Evolutionary conservation across 2,329 filamentous ascomycete species (phyloP).

Genomic region (Magnaporthiopsis rhizophila): DNA sequence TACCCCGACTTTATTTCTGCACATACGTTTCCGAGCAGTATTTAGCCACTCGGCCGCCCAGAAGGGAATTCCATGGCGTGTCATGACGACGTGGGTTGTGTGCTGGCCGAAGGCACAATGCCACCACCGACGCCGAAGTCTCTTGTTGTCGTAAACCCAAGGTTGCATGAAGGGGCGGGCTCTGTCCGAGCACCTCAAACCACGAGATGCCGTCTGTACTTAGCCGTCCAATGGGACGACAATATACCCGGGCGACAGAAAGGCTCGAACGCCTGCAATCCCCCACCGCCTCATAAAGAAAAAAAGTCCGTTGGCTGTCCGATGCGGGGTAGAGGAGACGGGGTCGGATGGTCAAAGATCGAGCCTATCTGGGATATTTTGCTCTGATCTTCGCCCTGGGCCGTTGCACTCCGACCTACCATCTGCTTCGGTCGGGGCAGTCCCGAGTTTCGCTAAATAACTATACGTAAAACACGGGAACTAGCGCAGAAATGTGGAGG

Average conservation of each 20-base stretch:
- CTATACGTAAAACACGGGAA: background rate
- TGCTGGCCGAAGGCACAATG: background rate
- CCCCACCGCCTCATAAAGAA: background rate
- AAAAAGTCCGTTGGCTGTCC: background rate
- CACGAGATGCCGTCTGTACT: background rate
- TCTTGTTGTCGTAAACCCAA: background rate
- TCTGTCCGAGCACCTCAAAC: background rate
- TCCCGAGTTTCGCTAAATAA: background rate
- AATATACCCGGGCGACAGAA: background rate
- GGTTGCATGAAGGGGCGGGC: background rate
- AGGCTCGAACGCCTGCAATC: background rate
- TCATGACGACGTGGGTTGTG: no score
- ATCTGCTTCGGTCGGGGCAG: background rate
- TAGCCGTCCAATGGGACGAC: background rate
- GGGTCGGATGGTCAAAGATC: background rate
- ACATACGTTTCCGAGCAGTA: no score
- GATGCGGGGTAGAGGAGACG: background rate
- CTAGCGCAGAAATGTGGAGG: background rate
- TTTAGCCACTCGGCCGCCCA: background rate
- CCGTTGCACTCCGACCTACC: background rate
- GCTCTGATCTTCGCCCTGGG: background rate
- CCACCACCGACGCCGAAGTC: background rate
- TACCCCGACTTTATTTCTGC: no score
- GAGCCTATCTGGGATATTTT: background rate
- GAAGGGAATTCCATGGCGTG: background rate